Base-by-base conservation (phyloP, 2,329 filamentous ascomycete species). In the Endothia cerciana region DNA sequence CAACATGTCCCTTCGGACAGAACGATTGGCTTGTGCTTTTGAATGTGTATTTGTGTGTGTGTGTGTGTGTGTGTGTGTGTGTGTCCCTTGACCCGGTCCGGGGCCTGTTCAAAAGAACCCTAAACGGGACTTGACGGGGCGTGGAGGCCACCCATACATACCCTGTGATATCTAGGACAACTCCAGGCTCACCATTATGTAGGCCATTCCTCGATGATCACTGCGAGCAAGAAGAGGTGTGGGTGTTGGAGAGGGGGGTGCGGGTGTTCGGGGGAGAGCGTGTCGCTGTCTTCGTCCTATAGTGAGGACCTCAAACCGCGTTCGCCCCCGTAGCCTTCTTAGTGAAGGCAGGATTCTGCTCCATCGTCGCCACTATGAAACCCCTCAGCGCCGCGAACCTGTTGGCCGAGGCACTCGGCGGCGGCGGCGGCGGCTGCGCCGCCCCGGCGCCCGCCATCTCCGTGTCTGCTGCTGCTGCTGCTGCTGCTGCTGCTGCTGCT, bases 301-400 rank as follows among this genome's bases (percentile, higher is more conserved):
- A 22, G 13, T 3, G 43, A 2, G 1, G 6, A 13, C 15, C 19
- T 53, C 59, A 62, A 15, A 15, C 4, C 28, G 38, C 56, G 15
- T 36, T 56, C 11, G 30, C 61, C 22, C 65, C 65, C 33, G 58
- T 60, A 6, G 60, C 62, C 4, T 63, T 58, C 0, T 25, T 17
- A 49, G 82, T 76, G 74, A 97, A 97, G 3, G 90, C 91, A 17
- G 90, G 87, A 72, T 94, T 94, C 77, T 92, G 91, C 79, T 97
- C 92, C 89, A 97, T 92, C 0, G 92, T 97, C 51, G 89, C 85
- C 1, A 91, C 90, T 61, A 97, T 96, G 74, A 94, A 96, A 11
- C 83, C 88, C 72, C 94, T 87, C 77, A 98, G 76, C 19, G 93
- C 92, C 38, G 91, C 91, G 91, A 93, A 97, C 64, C 91, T 82